Percentiles rank a stretch among this genome's conserved stretches.
phyloP scores from a whole-genome alignment of 768 basidiomycete species.

The Russula emetica region DNA sequence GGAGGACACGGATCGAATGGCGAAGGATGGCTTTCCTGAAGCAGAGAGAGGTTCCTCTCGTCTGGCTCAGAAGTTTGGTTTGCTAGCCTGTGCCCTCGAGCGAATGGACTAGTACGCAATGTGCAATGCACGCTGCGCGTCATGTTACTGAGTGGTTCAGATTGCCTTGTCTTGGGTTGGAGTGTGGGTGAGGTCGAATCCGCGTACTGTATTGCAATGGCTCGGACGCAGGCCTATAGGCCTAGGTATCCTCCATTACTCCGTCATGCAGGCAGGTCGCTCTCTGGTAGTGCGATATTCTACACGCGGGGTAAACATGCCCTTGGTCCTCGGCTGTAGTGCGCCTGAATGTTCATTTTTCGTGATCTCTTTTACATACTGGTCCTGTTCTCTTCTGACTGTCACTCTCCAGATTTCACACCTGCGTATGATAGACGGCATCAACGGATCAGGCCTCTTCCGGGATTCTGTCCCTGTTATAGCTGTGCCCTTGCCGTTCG shows the following conservation, averaged over 20 bases:
- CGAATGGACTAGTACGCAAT: neutral
- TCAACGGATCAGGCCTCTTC: neutral
- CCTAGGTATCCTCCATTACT: neutral
- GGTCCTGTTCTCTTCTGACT: neutral
- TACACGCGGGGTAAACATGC: neutral
- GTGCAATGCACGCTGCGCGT: neutral
- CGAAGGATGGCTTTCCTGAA: neutral
- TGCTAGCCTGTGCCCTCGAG: neutral
- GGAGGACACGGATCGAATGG: neutral
- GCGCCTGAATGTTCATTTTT: neutral
- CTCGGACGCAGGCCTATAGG: neutral
- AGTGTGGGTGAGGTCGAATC: neutral
- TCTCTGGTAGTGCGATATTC: neutral
- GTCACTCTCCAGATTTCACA: neutral
- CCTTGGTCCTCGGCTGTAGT: neutral
- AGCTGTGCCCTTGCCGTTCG: neutral
- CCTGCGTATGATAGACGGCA: neutral
- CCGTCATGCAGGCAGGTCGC: neutral
- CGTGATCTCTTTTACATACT: neutral
- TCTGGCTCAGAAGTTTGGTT: neutral
- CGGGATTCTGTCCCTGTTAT: neutral
- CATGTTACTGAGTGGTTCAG: neutral
- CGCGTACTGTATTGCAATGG: neutral
- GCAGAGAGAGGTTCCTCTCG: neutral
- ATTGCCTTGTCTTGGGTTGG: neutral